Evolutionary conservation across 441 rosid genomes (phyloP).

Genomic region (Gossypium schwendimanii): DNA sequence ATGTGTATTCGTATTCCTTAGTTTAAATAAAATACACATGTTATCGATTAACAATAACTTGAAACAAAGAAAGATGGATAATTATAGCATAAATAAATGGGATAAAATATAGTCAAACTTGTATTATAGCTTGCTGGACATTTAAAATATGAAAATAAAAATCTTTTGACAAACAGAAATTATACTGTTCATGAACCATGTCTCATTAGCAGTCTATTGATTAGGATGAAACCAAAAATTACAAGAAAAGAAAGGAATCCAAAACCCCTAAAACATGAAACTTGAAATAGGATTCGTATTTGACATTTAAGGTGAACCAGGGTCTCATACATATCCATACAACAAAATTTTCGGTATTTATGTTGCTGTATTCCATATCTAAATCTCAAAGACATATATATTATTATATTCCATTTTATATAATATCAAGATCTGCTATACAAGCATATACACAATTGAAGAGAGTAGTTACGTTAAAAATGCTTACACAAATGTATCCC

Average conservation of each 20-base stretch:
- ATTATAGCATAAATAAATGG: too few species aligned
- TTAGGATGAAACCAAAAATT: neutral
- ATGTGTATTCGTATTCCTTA: too few species aligned
- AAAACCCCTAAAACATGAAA: neutral
- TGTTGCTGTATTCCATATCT: neutral
- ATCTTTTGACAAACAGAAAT: too few species aligned
- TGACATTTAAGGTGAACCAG: neutral
- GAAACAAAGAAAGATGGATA: too few species aligned
- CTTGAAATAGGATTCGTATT: neutral
- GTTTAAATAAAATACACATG: too few species aligned
- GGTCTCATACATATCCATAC: neutral
- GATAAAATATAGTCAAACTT: too few species aligned
- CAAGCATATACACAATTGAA: conserved; percentile 21
- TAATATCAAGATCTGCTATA: neutral
- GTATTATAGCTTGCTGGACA: too few species aligned
- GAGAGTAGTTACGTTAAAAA: neutral
- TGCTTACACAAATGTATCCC: conserved; percentile 51
- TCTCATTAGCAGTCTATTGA: too few species aligned
- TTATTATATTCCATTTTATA: neutral
- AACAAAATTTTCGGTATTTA: neutral
- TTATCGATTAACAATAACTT: too few species aligned
- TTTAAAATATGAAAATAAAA: too few species aligned
- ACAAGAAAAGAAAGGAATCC: too few species aligned
- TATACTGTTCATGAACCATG: too few species aligned
- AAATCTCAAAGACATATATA: neutral